Percentiles rank a stretch among this genome's conserved stretches.
Conservation (phyloP, 2,329 filamentous ascomycete genomes). For the Dryadomyces quercivorus region DNA sequence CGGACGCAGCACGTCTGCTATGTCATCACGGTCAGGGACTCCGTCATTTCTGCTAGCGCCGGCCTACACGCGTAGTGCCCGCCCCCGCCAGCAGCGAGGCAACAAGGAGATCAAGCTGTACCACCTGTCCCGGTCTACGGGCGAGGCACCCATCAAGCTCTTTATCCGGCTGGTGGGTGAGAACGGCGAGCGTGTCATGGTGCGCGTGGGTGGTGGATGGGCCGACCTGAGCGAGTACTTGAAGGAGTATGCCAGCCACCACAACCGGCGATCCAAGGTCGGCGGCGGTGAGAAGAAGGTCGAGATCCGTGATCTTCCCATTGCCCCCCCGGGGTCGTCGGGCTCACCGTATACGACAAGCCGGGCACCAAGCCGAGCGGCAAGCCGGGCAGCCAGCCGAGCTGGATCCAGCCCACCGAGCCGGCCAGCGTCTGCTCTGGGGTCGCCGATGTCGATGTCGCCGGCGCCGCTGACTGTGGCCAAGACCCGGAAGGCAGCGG, state of each 20-base stretch:
- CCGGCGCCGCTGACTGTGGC: slow-evolving; percentile 34
- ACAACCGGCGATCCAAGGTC: slow-evolving; percentile 55
- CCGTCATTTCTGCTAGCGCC: slow-evolving; percentile 61
- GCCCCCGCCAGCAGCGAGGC: slow-evolving; percentile 32
- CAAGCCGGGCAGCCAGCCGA: slow-evolving; percentile 10
- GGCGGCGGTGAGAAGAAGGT: slow-evolving; percentile 36
- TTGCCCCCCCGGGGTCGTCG: slow-evolving; percentile 9
- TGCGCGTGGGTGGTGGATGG: slow-evolving; percentile 96
- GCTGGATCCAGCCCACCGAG: slow-evolving; percentile 21
- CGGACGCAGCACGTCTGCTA: slow-evolving; percentile 32
- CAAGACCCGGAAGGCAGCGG: slow-evolving; percentile 38
- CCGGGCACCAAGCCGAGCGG: background rate
- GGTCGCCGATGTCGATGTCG: slow-evolving; percentile 26
- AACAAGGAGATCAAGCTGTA: slow-evolving; percentile 80
- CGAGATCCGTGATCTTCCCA: slow-evolving; percentile 41
- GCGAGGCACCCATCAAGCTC: slow-evolving; percentile 82
- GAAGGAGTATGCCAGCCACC: slow-evolving; percentile 84
- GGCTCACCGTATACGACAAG: background rate
- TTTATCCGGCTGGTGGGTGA: slow-evolving; percentile 90
- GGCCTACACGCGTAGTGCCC: slow-evolving; percentile 34
- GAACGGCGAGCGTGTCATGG: slow-evolving; percentile 87
- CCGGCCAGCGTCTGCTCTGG: slow-evolving; percentile 23
- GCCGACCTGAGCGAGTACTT: slow-evolving; percentile 91
- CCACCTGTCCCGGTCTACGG: slow-evolving; percentile 73
- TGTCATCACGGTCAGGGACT: slow-evolving; percentile 46